Conservation (phyloP, 441 rosid genomes). For the Euphorbia celastroides region DNA sequence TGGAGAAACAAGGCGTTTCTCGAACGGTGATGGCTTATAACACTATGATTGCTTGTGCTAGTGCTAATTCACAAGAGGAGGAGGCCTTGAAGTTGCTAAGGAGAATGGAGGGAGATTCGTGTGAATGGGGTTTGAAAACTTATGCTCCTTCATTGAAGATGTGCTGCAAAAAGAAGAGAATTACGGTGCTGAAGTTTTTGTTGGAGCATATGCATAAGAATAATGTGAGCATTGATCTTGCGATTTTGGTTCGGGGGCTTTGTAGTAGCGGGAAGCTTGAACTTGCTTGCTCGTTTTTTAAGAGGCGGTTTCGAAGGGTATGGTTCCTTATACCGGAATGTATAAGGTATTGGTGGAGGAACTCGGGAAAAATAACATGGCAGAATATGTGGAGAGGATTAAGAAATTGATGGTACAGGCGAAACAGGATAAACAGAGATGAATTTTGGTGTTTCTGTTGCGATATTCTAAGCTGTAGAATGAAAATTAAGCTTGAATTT, state of each 20-base stretch:
- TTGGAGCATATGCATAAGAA: slow-evolving; percentile 62
- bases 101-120: slow-evolving; percentile 53
- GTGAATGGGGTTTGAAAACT: slow-evolving; percentile 54
- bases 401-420: slow-evolving; percentile 32
- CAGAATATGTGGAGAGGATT: slow-evolving; percentile 39
- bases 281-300: slow-evolving; percentile 61
- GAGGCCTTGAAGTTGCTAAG: slow-evolving; percentile 51
- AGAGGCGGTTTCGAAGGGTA: slow-evolving; percentile 51
- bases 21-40: slow-evolving; percentile 43
- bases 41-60: slow-evolving; percentile 54
- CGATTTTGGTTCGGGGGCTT: slow-evolving; percentile 46
- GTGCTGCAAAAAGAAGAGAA: slow-evolving; percentile 64
- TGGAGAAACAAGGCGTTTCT: slow-evolving; percentile 54
- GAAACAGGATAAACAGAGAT: slow-evolving; percentile 9
- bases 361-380: slow-evolving; percentile 47
- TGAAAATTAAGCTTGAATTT: too few relatives aligned
- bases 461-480: too few relatives aligned
- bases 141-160: slow-evolving; percentile 64
- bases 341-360: slow-evolving; percentile 41
- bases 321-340: slow-evolving; percentile 45
- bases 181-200: slow-evolving; percentile 52
- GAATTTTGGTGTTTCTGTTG: too few relatives aligned
- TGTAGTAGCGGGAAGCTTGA: slow-evolving; percentile 52
- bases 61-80: slow-evolving; percentile 48
- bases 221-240: slow-evolving; percentile 49